Conservation (phyloP, 345 rosid genomes). For the Linum tenue region DNA sequence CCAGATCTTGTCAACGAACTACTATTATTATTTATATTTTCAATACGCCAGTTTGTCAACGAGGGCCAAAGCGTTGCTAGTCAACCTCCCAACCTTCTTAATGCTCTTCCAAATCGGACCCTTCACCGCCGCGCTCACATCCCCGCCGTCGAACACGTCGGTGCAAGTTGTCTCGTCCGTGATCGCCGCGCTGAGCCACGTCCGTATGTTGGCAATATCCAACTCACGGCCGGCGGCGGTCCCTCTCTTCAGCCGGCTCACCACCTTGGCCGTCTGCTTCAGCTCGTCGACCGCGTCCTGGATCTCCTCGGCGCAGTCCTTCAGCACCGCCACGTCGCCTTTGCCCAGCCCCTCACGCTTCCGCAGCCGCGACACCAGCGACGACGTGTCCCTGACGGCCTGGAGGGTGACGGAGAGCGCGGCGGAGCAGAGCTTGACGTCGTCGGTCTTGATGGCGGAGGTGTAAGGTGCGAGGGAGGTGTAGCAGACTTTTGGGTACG, state of each 20-base stretch:
- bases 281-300: conserved; percentile 42
- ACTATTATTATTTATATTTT: background rate
- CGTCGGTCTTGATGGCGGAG: conserved; percentile 36
- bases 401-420: conserved; percentile 38
- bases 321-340: conserved; percentile 31
- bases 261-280: conserved; percentile 32
- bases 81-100: conserved; percentile 28
- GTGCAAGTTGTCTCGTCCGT: conserved; percentile 63
- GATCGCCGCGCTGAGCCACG: conserved; percentile 61
- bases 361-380: conserved; percentile 19
- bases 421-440: conserved; percentile 42
- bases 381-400: conserved; percentile 25
- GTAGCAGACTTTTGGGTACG: conserved; percentile 49
- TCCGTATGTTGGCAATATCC: conserved; percentile 35
- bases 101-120: conserved; percentile 32
- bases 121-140: conserved; percentile 33
- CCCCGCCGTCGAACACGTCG: conserved; percentile 46
- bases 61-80: conserved; percentile 68
- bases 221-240: conserved; percentile 10
- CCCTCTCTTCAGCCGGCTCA: conserved; percentile 19
- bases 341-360: conserved; percentile 22
- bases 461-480: conserved; percentile 40
- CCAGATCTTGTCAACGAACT: background rate
- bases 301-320: conserved; percentile 45
- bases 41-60: conserved; percentile 29